These are phyloP conservation scores for Cryphonectria naterciae DNA, from an alignment of 2,329 filamentous ascomycete species.

Conservation along the genomic window DNA sequence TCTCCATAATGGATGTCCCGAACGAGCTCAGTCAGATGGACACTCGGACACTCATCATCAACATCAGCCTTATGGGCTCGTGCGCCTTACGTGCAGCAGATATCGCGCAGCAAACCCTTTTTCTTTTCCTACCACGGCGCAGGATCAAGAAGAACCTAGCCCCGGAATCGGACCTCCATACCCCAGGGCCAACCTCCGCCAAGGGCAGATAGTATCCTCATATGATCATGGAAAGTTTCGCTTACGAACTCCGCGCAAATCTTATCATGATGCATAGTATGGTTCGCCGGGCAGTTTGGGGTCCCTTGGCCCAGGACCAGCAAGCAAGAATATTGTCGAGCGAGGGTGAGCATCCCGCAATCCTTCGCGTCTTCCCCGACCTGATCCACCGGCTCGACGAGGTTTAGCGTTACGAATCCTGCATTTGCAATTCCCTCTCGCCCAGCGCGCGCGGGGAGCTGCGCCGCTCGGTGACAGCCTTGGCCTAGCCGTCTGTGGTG, in stretches of 20 bases:
- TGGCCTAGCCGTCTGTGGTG: not conserved
- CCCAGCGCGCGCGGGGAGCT: not conserved
- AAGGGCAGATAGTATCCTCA: not conserved
- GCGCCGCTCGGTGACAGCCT: slow-evolving; percentile 6
- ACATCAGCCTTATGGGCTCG: not conserved
- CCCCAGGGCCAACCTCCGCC: not conserved
- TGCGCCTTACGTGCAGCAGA: not conserved
- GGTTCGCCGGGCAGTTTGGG: not conserved
- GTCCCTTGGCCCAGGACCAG: not conserved
- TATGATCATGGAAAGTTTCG: not conserved
- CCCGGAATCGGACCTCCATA: not conserved
- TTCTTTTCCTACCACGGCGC: not conserved
- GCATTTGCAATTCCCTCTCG: not conserved
- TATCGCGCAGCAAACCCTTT: not conserved
- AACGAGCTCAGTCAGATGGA: not conserved
- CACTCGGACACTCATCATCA: not conserved
- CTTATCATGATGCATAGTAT: not conserved
- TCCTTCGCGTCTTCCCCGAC: slow-evolving; percentile 7
- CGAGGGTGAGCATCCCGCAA: slow-evolving; percentile 9
- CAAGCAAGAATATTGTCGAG: not conserved
- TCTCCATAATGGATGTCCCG: not conserved
- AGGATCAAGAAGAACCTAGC: not conserved
- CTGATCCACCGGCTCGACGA: not conserved
- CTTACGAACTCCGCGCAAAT: not conserved
- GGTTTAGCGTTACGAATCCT: slow-evolving; percentile 4